Conservation (phyloP, 768 basidiomycete species). For the Galerina marginata region DNA sequence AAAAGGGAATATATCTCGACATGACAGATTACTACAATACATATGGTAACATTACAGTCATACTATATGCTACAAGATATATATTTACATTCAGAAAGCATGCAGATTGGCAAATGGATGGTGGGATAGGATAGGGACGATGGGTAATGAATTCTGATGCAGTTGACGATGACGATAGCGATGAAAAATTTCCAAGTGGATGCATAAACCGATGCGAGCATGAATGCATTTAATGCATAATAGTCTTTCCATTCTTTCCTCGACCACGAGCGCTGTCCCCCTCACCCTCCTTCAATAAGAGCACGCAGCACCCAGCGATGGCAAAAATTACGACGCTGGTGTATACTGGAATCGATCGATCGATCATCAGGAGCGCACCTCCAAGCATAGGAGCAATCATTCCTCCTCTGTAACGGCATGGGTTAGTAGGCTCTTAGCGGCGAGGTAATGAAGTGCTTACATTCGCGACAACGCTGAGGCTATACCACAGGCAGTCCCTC, state of each 20-base stretch:
- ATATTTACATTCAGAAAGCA: background rate
- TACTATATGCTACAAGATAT: no score
- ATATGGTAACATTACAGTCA: no score
- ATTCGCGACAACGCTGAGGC: slow-evolving; percentile 87
- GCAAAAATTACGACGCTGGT: slow-evolving; percentile 70
- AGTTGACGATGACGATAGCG: background rate
- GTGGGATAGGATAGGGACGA: background rate
- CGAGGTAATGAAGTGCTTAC: slow-evolving; percentile 44
- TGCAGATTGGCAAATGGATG: background rate
- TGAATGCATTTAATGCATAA: slow-evolving; percentile 13
- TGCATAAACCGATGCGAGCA: background rate
- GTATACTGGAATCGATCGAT: slow-evolving; percentile 77
- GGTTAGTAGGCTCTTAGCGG: background rate
- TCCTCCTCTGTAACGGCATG: slow-evolving; percentile 63
- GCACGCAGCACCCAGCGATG: slow-evolving; percentile 64
- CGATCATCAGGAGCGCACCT: slow-evolving; percentile 69
- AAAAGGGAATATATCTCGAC: no score
- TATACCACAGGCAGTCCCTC: slow-evolving; percentile 88
- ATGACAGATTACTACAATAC: no score
- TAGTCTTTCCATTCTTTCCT: slow-evolving; percentile 10
- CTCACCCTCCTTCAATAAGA: slow-evolving; percentile 59
- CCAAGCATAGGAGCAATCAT: slow-evolving; percentile 88
- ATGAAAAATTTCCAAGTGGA: background rate
- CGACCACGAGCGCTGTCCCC: slow-evolving; percentile 37
- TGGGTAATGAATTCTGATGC: background rate